phyloP scores from a whole-genome alignment of 2,329 filamentous ascomycete species.

The Podosphaera xanthii region DNA sequence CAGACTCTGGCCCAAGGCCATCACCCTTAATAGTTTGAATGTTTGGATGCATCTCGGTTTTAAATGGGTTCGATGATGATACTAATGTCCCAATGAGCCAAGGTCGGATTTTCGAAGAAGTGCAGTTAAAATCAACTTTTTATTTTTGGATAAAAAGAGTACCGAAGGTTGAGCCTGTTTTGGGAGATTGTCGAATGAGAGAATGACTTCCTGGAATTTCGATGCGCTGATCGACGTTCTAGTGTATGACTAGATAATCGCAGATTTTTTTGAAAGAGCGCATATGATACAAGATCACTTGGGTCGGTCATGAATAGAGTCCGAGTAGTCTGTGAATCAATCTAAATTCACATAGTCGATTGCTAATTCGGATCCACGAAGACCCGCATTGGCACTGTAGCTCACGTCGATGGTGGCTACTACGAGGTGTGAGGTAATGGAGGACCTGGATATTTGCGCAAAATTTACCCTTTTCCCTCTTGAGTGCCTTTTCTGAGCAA shows the following conservation, averaged over 20 bases:
- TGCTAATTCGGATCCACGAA: not conserved
- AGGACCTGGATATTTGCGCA: no score
- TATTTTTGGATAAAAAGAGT: not conserved
- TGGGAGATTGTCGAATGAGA: not conserved
- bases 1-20: conserved; percentile 6
- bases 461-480: no score
- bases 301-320: not conserved
- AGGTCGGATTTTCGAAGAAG: not conserved
- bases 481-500: no score
- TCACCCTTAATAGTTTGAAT: not conserved
- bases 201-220: not conserved
- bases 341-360: not conserved
- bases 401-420: no score
- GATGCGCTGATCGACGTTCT: not conserved
- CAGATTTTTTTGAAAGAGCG: no score
- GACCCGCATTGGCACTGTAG: not conserved
- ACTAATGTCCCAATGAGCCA: not conserved
- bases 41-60: not conserved
- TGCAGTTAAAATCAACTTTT: not conserved
- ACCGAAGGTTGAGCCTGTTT: not conserved
- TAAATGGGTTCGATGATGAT: conserved; percentile 2
- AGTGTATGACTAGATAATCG: not conserved
- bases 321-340: not conserved
- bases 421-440: no score
- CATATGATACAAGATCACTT: not conserved